These are phyloP conservation scores for Nepenthes gracilis DNA, from an alignment of 148 eudicot genomes.

Conservation along the genomic window DNA sequence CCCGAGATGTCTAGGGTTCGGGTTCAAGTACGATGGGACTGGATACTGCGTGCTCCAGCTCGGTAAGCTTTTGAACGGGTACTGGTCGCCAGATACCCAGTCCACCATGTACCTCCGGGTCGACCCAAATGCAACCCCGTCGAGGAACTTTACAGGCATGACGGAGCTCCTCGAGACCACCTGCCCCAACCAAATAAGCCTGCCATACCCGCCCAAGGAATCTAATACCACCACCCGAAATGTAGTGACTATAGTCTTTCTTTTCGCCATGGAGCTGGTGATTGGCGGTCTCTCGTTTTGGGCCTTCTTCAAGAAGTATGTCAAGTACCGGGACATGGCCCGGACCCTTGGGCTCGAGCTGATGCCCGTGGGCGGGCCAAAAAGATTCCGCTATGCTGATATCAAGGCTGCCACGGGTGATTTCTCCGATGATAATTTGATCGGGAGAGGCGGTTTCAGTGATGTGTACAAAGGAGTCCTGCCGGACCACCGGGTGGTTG, in stretches of 20 bases:
- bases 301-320: constrained; percentile 69
- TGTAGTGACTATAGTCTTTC: constrained; percentile 32
- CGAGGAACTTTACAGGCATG: constrained; percentile 49
- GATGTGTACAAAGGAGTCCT: constrained; percentile 64
- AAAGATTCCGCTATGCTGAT: constrained; percentile 45
- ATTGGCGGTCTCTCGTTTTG: constrained; percentile 54
- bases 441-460: constrained; percentile 74
- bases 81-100: constrained; percentile 54
- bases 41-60: constrained; percentile 47
- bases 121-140: constrained; percentile 19
- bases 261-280: constrained; percentile 57
- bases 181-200: constrained; percentile 42
- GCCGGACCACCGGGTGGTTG: constrained; percentile 60
- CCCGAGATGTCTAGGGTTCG: constrained; percentile 44
- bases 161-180: constrained; percentile 43
- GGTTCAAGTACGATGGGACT: constrained; percentile 51
- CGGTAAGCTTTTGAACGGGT: constrained; percentile 31
- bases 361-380: constrained; percentile 65
- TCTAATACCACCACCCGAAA: constrained; percentile 46
- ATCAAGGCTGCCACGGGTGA: constrained; percentile 51
- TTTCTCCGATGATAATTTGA: constrained; percentile 35
- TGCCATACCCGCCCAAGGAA: constrained; percentile 46
- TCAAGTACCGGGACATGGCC: constrained; percentile 85
- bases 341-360: constrained; percentile 72
- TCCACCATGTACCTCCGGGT: constrained; percentile 44